Evolutionary conservation across 352 stramenopile genomes (phyloP).

Genomic region (Phytophthora pisi): DNA sequence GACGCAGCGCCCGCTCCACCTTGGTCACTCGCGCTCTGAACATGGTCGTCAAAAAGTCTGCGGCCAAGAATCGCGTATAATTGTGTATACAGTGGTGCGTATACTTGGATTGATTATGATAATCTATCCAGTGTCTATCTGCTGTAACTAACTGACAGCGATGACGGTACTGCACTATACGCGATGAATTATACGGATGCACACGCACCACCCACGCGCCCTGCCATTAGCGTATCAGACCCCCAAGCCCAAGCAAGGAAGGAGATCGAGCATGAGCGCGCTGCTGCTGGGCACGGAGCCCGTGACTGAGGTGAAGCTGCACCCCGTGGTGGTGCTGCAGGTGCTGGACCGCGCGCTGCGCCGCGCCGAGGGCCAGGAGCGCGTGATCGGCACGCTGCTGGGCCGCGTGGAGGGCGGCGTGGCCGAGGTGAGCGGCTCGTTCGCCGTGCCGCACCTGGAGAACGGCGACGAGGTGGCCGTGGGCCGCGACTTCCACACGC

Average conservation of each 20-base stretch:
- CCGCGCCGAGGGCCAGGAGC: conserved; percentile 91
- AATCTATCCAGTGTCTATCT: no score
- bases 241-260: neutral
- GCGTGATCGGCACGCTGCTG: conserved; percentile 98
- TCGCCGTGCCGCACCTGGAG: conserved; percentile 97
- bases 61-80: no score
- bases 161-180: no score
- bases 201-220: no score
- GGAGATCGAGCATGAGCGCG: conserved; percentile 32
- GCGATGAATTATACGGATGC: no score
- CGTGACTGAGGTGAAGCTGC: conserved; percentile 87
- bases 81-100: no score
- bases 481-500: conserved; percentile 97
- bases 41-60: conserved; percentile 3
- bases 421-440: conserved; percentile 95
- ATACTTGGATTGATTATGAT: no score
- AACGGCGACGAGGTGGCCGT: conserved; percentile 96
- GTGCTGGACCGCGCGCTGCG: conserved; percentile 97
- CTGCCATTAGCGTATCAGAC: no score
- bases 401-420: conserved; percentile 88
- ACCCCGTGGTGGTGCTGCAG: conserved; percentile 97
- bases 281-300: conserved; percentile 82
- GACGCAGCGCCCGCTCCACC: conserved; percentile 14
- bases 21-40: conserved; percentile 1
- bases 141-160: no score